Base-by-base conservation (phyloP, 345 rosid genomes). In the Aethionema arabicum region DNA sequence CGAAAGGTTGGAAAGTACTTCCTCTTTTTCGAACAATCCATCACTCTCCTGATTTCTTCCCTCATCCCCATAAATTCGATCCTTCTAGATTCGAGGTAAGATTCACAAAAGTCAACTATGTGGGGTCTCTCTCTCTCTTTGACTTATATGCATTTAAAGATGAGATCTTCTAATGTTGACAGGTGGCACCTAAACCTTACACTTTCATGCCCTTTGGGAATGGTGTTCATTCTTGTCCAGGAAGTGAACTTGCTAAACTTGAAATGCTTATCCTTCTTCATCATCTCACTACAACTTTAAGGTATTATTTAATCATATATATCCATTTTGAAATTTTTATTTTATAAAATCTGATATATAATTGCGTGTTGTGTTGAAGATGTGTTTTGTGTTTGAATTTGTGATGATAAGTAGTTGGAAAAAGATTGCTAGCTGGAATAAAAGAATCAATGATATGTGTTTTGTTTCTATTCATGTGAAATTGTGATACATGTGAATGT, bases 181-280 rank as follows among this genome's bases (percentile, higher is more conserved):
- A 92, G 96, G 85, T 80, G 74, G 82, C 96, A 61, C 84, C 81
- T 12, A 83, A 75, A 75, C 85, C 95, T 4, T 76, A 89, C 79
- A 84, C 96, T 10, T 92, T 69, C 72, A 76, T 92, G 91, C 95
- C 98, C 6, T 92, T 92, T 58, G 98, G 98, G 2, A 92, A 77
- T 56, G 98, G 96, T 49, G 86, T 83, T 59, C 98, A 92, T 72
- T 89, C 93, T 4, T 92, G 98, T 74, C 98, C 98, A n/a, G 96
- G 96, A 52, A 92, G 84, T 75, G 96, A 92, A 75, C 76, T 92
- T 75, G 95, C 96, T 41, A 92, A 87, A 79, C 93, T 92, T 60
- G 98, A 92, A 76, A 89, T 86, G 80, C 82, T 85, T 27, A 74
- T 92, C 65, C 81, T 92, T 45, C 87, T 92, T 3, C 98, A 92